phyloP scores from a whole-genome alignment of 257 asterid genomes.

The Capsicum baccatum region DNA sequence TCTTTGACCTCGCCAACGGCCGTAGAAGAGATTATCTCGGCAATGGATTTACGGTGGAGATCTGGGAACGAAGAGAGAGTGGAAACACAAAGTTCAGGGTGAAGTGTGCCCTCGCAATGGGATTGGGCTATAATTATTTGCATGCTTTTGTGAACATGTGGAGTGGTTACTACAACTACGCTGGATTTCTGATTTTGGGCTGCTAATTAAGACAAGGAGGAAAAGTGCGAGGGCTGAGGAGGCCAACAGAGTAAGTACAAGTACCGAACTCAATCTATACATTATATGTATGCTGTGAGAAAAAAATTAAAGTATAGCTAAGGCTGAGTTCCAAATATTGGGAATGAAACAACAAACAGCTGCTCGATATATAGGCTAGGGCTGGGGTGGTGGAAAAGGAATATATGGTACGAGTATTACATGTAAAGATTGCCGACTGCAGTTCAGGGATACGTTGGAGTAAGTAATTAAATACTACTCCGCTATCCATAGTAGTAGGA shows the following conservation, averaged over 20 bases:
- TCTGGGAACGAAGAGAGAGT: conserved; percentile 7
- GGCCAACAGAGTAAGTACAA: background rate
- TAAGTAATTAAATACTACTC: no score
- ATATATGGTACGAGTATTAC: no score
- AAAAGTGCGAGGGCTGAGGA: background rate
- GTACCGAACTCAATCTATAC: background rate
- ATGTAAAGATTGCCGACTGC: background rate
- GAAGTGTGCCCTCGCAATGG: background rate
- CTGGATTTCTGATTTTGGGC: no score
- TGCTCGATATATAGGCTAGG: no score
- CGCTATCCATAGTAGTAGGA: no score
- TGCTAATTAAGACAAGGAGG: background rate
- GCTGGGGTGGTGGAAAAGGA: no score
- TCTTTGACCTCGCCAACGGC: background rate
- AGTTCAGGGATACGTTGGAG: background rate
- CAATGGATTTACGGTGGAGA: background rate
- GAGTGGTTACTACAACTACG: background rate
- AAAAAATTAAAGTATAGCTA: no score
- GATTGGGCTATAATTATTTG: background rate
- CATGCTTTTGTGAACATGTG: background rate
- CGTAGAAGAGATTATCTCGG: background rate
- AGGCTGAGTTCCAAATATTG: background rate
- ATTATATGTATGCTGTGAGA: background rate
- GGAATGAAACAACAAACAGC: background rate
- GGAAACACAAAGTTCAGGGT: background rate